Base-by-base conservation (phyloP, 495 filamentous ascomycete species). In the Polyplosphaeria fusca region DNA sequence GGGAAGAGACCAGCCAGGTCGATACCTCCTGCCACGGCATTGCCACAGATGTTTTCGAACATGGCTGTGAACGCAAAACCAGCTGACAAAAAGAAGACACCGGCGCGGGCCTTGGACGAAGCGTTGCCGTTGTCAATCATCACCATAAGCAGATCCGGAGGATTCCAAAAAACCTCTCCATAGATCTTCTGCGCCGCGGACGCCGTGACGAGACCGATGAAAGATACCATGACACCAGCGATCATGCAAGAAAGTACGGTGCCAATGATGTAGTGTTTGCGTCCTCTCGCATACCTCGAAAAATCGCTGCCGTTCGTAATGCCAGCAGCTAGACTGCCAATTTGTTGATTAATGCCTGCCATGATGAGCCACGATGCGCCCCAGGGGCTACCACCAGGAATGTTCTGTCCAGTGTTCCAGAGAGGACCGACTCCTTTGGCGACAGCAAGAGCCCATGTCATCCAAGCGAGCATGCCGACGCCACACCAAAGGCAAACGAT, bases 301-400 rank as follows among this genome's bases (percentile, higher is more conserved):
- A 71, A 75, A 48, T 75, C 72, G 23, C 64, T 69, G 3, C 70
- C 70, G 51, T 75, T 75, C 0, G 71, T 73, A 51, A 75, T 71
- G 9, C 73, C 73, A 0, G 69, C 70, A 0, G 73, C 67, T 27
- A 75, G 67, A 14, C 59, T 47, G 1, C 66, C 63, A 4, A 68
- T 47, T 9, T 50, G 49, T 28, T 71, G 67, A 22, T 70, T 73
- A 48, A 74, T 67, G 2, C 70, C 68, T 11, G 66, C 61, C 65
- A 72, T 68, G n/a, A 73, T 61, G 14, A 74, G 25, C 57, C 47
- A 55, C 3, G 22, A 35, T 2, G 52, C 32, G 60, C 59, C 67
- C 70, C 27, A 66, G 61, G 18, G 52, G 35, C 44, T 61, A 61
- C 67, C 60, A 60, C 30, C 18, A 1, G 67, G 60, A 16, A 72